Conservation (phyloP, 164 flowering plant species). For the Nymphaea colorata region DNA sequence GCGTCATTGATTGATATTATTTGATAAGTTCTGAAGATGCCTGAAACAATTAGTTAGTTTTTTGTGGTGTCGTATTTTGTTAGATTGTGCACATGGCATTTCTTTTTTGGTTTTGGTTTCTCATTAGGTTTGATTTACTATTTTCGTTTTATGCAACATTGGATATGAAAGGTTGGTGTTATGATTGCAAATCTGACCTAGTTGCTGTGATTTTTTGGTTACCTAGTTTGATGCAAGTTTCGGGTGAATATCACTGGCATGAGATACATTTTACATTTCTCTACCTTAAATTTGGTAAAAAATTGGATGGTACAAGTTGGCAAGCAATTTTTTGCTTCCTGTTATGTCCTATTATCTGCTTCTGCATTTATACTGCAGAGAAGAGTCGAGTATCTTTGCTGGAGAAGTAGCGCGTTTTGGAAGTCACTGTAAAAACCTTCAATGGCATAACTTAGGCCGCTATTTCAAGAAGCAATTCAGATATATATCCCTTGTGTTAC, state of each 20-base stretch:
- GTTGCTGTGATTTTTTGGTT: no score
- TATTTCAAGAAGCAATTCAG: slow-evolving; percentile 64
- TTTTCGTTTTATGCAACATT: no score
- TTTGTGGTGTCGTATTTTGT: no score
- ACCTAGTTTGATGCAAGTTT: no score
- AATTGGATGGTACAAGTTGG: not conserved
- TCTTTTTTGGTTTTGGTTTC: no score
- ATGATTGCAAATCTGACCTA: no score
- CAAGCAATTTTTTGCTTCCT: not conserved
- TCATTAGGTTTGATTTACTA: no score
- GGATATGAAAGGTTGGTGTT: no score
- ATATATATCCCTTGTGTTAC: not conserved
- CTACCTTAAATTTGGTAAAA: not conserved
- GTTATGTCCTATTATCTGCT: not conserved
- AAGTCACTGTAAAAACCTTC: slow-evolving; percentile 90
- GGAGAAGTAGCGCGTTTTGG: slow-evolving; percentile 91
- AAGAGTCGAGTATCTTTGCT: slow-evolving; percentile 63
- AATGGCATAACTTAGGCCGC: slow-evolving; percentile 84
- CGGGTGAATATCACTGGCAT: slow-evolving; percentile 27
- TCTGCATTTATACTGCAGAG: slow-evolving; percentile 29
- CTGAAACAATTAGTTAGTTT: no score
- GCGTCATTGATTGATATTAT: no score
- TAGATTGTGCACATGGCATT: no score
- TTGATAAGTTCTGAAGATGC: no score
- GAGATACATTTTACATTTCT: not conserved